Evolutionary conservation across 2,329 filamentous ascomycete genomes (phyloP).

Genomic region (Penicillium sp.): DNA sequence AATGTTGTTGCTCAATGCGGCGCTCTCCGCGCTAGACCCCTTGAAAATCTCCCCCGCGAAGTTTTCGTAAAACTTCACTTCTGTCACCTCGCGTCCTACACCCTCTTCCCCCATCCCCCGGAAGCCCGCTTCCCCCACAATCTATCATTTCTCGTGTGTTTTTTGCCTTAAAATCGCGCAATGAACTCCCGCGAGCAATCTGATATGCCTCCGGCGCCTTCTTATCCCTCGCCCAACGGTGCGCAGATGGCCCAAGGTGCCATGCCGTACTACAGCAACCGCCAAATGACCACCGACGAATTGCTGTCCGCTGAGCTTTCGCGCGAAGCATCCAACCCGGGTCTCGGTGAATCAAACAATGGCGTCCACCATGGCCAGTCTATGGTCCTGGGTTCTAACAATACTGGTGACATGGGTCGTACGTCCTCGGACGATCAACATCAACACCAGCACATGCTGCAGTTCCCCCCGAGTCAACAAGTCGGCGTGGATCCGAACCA

Average conservation of each 20-base stretch:
- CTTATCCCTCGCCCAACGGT: conserved; percentile 48
- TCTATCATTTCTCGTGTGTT: conserved; percentile 15
- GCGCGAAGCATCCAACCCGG: conserved; percentile 47
- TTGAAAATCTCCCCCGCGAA: conserved; percentile 37
- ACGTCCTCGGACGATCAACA: conserved; percentile 41
- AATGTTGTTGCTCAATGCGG: conserved; percentile 37
- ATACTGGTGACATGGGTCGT: conserved; percentile 42
- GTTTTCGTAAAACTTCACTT: conserved; percentile 41
- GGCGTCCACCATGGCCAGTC: conserved; percentile 44
- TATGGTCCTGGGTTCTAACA: conserved; percentile 42
- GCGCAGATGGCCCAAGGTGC: conserved; percentile 47
- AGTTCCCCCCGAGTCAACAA: conserved; percentile 47
- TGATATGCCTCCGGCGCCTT: conserved; percentile 46
- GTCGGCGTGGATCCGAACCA: conserved; percentile 49
- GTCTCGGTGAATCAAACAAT: conserved; percentile 44
- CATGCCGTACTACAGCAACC: conserved; percentile 47
- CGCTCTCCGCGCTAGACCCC: conserved; percentile 37
- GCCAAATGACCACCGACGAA: conserved; percentile 50
- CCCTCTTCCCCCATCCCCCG: conserved; percentile 29
- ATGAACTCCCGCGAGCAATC: conserved; percentile 48
- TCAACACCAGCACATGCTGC: conserved; percentile 44
- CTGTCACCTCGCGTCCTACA: conserved; percentile 31
- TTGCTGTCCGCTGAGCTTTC: conserved; percentile 51
- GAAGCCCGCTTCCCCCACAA: conserved; percentile 36
- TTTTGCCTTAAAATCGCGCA: conserved; percentile 13